phyloP scores from a whole-genome alignment of 345 rosid genomes.

The Corchorus olitorius region DNA sequence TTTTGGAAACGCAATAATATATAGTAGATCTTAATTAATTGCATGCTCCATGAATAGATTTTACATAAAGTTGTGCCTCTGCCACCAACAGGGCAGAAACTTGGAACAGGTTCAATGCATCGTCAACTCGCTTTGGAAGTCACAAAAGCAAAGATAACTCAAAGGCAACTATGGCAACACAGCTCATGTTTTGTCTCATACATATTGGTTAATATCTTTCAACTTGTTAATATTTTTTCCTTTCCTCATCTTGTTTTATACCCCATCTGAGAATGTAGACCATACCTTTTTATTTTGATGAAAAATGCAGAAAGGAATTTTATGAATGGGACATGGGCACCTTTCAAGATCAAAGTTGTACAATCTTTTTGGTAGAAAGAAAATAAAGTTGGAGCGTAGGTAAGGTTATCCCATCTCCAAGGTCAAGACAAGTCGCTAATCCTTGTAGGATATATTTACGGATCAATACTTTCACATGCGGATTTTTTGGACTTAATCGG shows the following conservation, averaged over 20 bases:
- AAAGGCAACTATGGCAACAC: background rate
- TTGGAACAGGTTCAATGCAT: constrained; percentile 4
- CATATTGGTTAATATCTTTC: background rate
- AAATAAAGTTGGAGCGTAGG: no score
- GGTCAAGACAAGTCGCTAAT: no score
- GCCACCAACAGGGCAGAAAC: background rate
- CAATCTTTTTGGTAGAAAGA: background rate
- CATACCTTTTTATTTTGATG: constrained; percentile 4
- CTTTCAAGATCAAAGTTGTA: background rate
- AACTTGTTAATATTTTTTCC: no score
- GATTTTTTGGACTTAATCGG: no score
- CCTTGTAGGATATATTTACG: no score
- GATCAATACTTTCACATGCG: no score
- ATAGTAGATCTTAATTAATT: background rate
- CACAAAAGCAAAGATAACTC: no score
- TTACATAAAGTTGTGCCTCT: background rate
- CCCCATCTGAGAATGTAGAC: background rate
- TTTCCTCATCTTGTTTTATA: background rate
- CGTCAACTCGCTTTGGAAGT: background rate
- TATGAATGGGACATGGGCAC: background rate
- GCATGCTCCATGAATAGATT: background rate
- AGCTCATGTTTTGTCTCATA: background rate
- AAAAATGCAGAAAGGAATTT: background rate
- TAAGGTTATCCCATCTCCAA: no score
- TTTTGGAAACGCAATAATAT: background rate